phyloP scores from a whole-genome alignment of 2,329 filamentous ascomycete species.

The Trichophyton verrucosum region DNA sequence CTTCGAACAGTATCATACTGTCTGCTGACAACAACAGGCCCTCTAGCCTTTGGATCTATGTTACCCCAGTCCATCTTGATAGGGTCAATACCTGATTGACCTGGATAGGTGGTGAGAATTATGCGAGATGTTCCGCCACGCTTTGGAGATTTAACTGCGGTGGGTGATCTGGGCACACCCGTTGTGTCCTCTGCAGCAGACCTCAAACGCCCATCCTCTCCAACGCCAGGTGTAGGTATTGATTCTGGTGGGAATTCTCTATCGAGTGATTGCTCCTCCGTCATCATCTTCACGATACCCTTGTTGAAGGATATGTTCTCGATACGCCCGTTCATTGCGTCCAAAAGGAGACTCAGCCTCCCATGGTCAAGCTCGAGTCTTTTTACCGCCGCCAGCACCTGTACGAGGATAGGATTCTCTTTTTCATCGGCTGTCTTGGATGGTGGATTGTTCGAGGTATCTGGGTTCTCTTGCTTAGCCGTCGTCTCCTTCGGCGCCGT shows the following conservation, averaged over 20 bases:
- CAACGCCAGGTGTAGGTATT: background rate
- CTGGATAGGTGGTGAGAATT: constrained; percentile 74
- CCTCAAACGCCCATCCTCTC: background rate
- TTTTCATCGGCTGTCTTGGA: background rate
- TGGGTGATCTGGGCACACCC: background rate
- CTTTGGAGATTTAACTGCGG: background rate
- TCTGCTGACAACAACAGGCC: constrained; percentile 78
- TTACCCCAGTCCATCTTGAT: constrained; percentile 79
- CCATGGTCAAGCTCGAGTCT: constrained; percentile 8
- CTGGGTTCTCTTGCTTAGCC: background rate
- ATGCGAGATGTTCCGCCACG: constrained; percentile 31
- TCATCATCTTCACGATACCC: constrained; percentile 3
- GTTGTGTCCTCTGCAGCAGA: background rate
- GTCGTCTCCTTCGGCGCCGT: background rate
- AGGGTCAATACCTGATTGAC: constrained; percentile 89
- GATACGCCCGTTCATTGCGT: background rate
- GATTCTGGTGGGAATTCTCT: background rate
- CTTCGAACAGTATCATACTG: constrained; percentile 61
- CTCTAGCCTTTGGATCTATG: constrained; percentile 58
- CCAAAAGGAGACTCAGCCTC: constrained; percentile 3
- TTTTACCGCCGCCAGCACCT: constrained; percentile 10
- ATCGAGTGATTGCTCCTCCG: background rate
- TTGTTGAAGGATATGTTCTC: constrained; percentile 2
- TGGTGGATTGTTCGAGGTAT: background rate
- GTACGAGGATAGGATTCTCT: background rate